Conservation (phyloP, 345 rosid genomes). For the Sisymbrium altissimum region DNA sequence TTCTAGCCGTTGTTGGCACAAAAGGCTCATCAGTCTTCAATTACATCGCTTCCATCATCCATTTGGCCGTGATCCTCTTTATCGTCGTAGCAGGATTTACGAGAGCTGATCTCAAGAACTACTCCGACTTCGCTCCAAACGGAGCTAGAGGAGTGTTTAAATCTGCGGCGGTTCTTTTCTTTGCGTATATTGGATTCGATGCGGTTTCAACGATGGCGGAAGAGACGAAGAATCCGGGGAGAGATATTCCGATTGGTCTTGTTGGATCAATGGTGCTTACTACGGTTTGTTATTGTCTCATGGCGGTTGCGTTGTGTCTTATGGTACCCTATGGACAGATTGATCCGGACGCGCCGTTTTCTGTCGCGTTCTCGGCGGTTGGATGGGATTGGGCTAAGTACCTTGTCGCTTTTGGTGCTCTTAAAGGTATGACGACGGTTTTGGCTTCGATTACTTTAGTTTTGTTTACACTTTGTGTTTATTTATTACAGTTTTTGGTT, state of each 20-base stretch:
- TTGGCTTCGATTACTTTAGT: too few relatives aligned
- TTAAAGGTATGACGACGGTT: slow-evolving; percentile 82
- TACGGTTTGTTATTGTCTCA: slow-evolving; percentile 51
- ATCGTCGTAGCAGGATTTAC: slow-evolving; percentile 61
- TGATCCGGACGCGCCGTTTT: slow-evolving; percentile 62
- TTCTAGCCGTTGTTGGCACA: slow-evolving; percentile 65
- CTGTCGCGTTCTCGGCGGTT: slow-evolving; percentile 61
- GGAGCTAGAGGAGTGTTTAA: slow-evolving; percentile 62
- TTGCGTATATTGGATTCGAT: slow-evolving; percentile 81
- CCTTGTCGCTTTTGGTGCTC: slow-evolving; percentile 68
- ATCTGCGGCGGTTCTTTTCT: slow-evolving; percentile 72
- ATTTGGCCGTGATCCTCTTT: slow-evolving; percentile 61
- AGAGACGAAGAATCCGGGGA: slow-evolving; percentile 76
- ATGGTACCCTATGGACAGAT: slow-evolving; percentile 52
- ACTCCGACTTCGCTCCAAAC: slow-evolving; percentile 41
- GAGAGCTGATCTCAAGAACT: slow-evolving; percentile 58
- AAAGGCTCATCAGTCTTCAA: slow-evolving; percentile 79
- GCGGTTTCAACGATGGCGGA: slow-evolving; percentile 92
- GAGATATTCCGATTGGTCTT: slow-evolving; percentile 83
- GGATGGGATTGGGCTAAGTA: slow-evolving; percentile 89
- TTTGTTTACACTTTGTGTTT: too few relatives aligned
- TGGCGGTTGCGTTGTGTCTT: slow-evolving; percentile 53
- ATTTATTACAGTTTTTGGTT: too few relatives aligned
- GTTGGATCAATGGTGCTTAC: slow-evolving; percentile 69
- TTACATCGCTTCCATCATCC: slow-evolving; percentile 65